phyloP scores from a whole-genome alignment of 1,139 yeast genomes.

The Scheffersomyces quercinus region DNA sequence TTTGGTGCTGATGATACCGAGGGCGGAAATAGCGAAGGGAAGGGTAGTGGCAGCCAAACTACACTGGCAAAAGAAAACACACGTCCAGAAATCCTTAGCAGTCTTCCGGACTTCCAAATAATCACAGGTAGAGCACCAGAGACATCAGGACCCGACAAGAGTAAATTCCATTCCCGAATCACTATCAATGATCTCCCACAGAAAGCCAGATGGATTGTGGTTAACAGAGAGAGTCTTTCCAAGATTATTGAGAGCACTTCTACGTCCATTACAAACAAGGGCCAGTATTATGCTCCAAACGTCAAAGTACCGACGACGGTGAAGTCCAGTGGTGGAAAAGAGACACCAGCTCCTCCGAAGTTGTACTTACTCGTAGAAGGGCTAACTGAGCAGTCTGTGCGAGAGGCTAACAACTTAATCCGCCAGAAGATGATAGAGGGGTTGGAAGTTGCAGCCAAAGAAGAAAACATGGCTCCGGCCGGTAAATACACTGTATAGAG shows the following conservation, averaged over 20 bases:
- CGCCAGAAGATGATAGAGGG: slow-evolving; percentile 65
- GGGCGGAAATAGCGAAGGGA: not conserved
- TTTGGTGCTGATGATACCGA: slow-evolving; percentile 23
- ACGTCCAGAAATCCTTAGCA: slow-evolving; percentile 9
- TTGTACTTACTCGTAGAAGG: slow-evolving; percentile 82
- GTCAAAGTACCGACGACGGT: slow-evolving; percentile 46
- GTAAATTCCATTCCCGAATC: slow-evolving; percentile 69
- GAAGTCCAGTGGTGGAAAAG: slow-evolving; percentile 23
- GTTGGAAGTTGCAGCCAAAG: slow-evolving; percentile 44
- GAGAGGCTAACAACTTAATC: slow-evolving; percentile 64
- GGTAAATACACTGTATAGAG: slow-evolving; percentile 42
- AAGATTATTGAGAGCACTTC: slow-evolving; percentile 71
- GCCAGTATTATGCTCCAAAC: slow-evolving; percentile 66
- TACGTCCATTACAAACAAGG: slow-evolving; percentile 82
- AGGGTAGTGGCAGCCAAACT: slow-evolving; percentile 2
- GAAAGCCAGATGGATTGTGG: slow-evolving; percentile 78
- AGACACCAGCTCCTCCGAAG: slow-evolving; percentile 64
- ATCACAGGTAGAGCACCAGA: slow-evolving; percentile 60
- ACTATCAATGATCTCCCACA: slow-evolving; percentile 87
- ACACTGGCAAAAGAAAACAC: slow-evolving; percentile 3
- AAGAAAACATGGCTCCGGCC: slow-evolving; percentile 37
- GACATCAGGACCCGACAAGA: slow-evolving; percentile 62
- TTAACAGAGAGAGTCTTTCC: slow-evolving; percentile 64
- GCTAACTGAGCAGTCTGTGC: slow-evolving; percentile 61
- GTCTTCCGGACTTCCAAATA: slow-evolving; percentile 47